Base-by-base conservation (phyloP, 441 rosid species). In the Iberis amara region DNA sequence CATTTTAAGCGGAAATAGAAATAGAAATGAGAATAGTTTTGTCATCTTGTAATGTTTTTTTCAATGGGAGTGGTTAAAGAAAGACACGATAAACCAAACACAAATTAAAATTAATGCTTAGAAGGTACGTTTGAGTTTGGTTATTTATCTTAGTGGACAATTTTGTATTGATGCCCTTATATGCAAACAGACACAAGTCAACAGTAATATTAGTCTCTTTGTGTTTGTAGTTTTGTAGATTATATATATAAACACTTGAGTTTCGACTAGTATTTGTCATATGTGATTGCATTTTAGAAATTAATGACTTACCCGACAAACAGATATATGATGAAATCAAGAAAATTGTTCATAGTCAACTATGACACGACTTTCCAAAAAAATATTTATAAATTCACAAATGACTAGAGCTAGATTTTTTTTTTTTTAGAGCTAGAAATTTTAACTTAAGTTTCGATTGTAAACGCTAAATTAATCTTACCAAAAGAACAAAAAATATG, bases 51-150 rank as follows among this genome's bases (percentile, higher is more conserved):
- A 28, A 48, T 60, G 57, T 36, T 47, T 35, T 59, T 60, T 54
- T 66, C 70, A 66, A 66, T 54, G 57, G 71, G 71, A 60, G 71
- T 66, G 58, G 71, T 66, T 66, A 60, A 60, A 36, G 58, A 66
- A 28, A 60, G 66, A 66, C 62, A 53, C 24, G 41, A 53, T 55
- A 47, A 41, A 54, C 47, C 42, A 47, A 50, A 54, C 48, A 42
- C 28, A 45, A 66, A 35, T 39, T 47, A 47, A 59, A 66, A 24
- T 2, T 2, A 24, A 66, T 60, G 71, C 62, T 60, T 47, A 60
- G 42, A 39, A 40, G 30, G 57, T 66, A 60, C 66, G 52, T 54
- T 26, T 47, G 36, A 38, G 14, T 7, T 15, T 41, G 7, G 26
- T 26, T 58, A 51, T 35, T 43, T 51, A 39, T 14, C 51, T 46